phyloP scores from a whole-genome alignment of 2,329 filamentous ascomycete genomes.

The Zasmidium citrigriseum region DNA sequence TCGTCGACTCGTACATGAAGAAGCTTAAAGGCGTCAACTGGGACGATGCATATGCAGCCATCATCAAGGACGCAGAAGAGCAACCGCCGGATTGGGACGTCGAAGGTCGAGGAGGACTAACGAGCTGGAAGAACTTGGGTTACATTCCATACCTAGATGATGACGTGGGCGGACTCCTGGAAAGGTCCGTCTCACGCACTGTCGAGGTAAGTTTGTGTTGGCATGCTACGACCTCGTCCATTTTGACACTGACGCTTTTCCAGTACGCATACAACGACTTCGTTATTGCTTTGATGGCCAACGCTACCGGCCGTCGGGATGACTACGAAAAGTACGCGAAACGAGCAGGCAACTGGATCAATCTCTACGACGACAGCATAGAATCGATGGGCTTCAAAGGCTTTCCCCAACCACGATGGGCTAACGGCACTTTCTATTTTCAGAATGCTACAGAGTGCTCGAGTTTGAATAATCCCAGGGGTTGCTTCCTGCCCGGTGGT shows the following conservation, averaged over 20 bases:
- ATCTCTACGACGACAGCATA: conserved; percentile 19
- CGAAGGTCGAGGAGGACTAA: conserved; percentile 43
- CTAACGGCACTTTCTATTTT: conserved; percentile 20
- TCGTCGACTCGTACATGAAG: conserved; percentile 70
- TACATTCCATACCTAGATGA: conserved; percentile 39
- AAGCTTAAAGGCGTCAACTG: conserved; percentile 50
- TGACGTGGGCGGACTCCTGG: conserved; percentile 64
- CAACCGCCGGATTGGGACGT: conserved; percentile 31
- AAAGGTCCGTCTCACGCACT: conserved; percentile 41
- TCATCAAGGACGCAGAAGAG: conserved; percentile 34
- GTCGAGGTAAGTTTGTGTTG: conserved; percentile 33
- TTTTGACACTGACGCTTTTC: neutral
- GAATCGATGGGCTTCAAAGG: conserved; percentile 26
- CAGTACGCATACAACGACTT: conserved; percentile 68
- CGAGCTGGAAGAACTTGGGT: conserved; percentile 43
- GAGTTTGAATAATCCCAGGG: conserved; percentile 20
- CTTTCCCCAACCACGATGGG: conserved; percentile 21
- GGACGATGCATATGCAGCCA: conserved; percentile 32
- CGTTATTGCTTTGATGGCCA: conserved; percentile 64
- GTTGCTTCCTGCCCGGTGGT: conserved; percentile 39
- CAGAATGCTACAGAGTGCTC: conserved; percentile 25
- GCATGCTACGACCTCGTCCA: too few species aligned
- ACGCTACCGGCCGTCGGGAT: conserved; percentile 52
- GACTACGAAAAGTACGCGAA: conserved; percentile 59
- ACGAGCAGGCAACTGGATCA: conserved; percentile 64